Evolutionary conservation across 164 flowering plant genomes (phyloP), one percentile per base, ranked within the genome.

Genomic region (Vitis cinerea): DNA sequence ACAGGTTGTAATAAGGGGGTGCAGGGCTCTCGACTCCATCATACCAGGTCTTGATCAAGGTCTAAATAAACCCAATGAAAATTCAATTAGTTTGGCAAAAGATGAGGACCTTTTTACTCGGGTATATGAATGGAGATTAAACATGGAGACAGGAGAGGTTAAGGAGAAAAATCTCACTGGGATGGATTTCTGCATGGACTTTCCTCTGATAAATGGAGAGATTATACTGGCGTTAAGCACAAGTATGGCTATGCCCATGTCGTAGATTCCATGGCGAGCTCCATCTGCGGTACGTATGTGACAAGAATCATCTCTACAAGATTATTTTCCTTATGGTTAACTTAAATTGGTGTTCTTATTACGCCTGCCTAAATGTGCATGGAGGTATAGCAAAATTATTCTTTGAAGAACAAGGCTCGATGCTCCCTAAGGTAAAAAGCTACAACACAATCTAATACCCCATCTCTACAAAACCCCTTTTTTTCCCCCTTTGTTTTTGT

Each of bases 1-100:
- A 59, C 81, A 87, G 94, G 86, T 89, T 49, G 80, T 89, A 2
- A 85, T 88, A 72, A 31, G 82, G 76, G 91, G 83, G 13, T 90
- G 88, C 51, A 81, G 84, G 66, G 82, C 89, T 63, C 78, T 50
- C 10, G 78, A 66, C 50, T 86, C 89, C 10, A 72, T 87, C 23
- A 67, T 89, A 63, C 91, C 94, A 11, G 94, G 88, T 7, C 90
- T 87, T 29, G 89, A 84, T 55, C 55, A 62, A 8, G 89, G 87
- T 14, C n/a, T 62, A 13, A 64, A 85, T 64, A 86, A 83, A 59
- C n/a, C 12, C 53, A 74, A 71, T 7, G 61, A 56, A 52, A 61
- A 19, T 63, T 29, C 4, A 3, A 59, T 61, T 6, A 23, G 29
- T 14, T 62, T 29, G 3, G 47, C 48, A 11, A 70, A 75, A 50